Conservation (phyloP, 352 stramenopile species). For the Thraustochytrium sp. region DNA sequence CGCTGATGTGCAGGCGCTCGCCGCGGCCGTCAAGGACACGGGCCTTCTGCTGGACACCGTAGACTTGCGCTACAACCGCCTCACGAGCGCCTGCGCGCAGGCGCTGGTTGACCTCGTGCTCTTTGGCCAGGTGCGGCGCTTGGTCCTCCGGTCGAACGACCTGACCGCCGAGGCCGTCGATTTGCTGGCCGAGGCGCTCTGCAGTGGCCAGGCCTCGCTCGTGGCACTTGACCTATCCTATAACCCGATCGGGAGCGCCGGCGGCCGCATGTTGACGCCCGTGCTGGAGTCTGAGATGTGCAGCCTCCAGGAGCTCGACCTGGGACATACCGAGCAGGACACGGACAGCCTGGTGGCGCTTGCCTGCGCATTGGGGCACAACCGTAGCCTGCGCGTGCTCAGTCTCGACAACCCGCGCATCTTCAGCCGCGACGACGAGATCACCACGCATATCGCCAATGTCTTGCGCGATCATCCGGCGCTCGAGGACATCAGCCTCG, state of each 20-base stretch:
- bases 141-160: neutral
- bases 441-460: neutral
- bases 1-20: neutral
- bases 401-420: slow-evolving; percentile 8
- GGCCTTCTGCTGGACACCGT: neutral
- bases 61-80: slow-evolving; percentile 9
- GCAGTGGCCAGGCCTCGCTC: neutral
- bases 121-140: neutral
- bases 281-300: neutral
- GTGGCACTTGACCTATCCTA: neutral
- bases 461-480: neutral
- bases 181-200: neutral
- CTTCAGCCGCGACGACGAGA: slow-evolving; percentile 28
- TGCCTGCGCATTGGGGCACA: neutral
- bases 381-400: neutral
- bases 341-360: slow-evolving; percentile 22
- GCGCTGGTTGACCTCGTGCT: slow-evolving; percentile 2
- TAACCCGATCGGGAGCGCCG: neutral
- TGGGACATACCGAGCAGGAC: slow-evolving; percentile 14
- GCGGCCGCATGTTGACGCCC: neutral
- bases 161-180: neutral
- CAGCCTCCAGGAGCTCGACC: neutral
- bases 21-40: neutral
- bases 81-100: neutral
- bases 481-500: slow-evolving; percentile 11